A percentile compares a stretch with the other conserved stretches of the same genome.
phyloP scores from a whole-genome alignment of 202 grass and related monocot species.

The Sporobolus alterniflorus region DNA sequence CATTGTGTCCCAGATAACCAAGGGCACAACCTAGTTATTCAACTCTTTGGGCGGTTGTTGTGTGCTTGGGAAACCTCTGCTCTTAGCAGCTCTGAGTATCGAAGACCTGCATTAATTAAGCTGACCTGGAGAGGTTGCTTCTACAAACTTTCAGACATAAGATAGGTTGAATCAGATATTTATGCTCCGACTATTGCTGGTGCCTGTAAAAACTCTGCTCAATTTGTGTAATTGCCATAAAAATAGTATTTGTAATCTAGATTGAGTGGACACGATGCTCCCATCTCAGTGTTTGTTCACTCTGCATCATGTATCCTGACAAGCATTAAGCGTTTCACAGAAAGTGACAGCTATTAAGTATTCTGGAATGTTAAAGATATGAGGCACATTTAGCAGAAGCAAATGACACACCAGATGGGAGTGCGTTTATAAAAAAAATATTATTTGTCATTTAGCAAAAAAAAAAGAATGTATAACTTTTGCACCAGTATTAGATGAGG shows the following conservation, averaged over 20 bases:
- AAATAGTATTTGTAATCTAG: not conserved
- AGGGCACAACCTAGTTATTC: conserved; percentile 11
- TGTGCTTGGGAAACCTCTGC: conserved; percentile 31
- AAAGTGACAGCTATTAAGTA: not conserved
- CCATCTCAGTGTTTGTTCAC: conserved; percentile 15
- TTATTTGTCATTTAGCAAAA: not conserved
- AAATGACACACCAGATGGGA: not conserved
- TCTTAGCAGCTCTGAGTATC: not conserved
- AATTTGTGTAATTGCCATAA: not conserved
- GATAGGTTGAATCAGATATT: conserved; percentile 20
- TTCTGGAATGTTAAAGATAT: not conserved
- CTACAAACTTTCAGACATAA: conserved; percentile 11
- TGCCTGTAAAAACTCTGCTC: conserved; percentile 24
- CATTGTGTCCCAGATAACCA: conserved; percentile 69
- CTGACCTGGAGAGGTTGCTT: conserved; percentile 35
- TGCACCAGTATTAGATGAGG: not conserved
- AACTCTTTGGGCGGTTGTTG: not conserved
- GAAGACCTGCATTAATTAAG: not conserved
- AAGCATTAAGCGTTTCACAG: not conserved
- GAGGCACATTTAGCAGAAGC: not conserved
- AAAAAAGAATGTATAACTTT: not conserved
- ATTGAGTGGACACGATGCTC: not conserved
- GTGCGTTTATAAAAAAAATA: not conserved
- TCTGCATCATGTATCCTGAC: conserved; percentile 17
- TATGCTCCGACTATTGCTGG: not conserved